These are phyloP conservation scores for Penicillium malachiteum DNA, from an alignment of 495 filamentous ascomycete species.

Conservation along the genomic window DNA sequence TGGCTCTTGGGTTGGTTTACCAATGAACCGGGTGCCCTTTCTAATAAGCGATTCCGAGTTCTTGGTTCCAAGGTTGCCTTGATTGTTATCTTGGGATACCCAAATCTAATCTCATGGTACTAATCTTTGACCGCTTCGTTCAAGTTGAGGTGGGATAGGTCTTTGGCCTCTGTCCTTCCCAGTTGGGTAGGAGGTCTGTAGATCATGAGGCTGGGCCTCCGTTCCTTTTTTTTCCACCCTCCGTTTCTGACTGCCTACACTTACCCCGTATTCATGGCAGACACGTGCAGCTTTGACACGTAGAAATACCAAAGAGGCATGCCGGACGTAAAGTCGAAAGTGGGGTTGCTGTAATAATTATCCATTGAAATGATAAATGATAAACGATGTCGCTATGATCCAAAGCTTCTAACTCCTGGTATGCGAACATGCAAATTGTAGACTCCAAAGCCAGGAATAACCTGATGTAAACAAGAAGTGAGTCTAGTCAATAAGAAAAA, in stretches of 20 bases:
- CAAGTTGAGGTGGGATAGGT: no score
- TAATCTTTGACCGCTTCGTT: not conserved
- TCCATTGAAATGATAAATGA: slow-evolving; percentile 8
- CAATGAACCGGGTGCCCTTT: not conserved
- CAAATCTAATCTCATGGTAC: no score
- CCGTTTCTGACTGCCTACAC: no score
- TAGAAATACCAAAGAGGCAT: not conserved
- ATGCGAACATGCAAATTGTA: slow-evolving; percentile 22
- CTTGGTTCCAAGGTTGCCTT: not conserved
- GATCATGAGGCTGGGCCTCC: not conserved
- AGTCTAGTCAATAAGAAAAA: slow-evolving; percentile 1
- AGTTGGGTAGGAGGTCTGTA: not conserved
- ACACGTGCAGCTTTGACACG: slow-evolving; percentile 44
- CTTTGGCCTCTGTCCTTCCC: not conserved
- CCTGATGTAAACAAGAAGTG: slow-evolving; percentile 7
- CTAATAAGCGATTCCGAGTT: not conserved
- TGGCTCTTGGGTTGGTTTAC: not conserved
- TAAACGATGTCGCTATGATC: slow-evolving; percentile 12
- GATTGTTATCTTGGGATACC: no score
- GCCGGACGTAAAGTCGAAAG: not conserved
- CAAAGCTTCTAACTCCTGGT: slow-evolving; percentile 19
- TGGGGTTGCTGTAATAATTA: not conserved
- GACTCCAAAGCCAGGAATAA: slow-evolving; percentile 12
- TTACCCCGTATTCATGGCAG: no score
- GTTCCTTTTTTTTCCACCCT: not conserved